Evolutionary conservation across 2,329 filamentous ascomycete species (phyloP).

Genomic region (Neofusicoccum kwambonambiense): DNA sequence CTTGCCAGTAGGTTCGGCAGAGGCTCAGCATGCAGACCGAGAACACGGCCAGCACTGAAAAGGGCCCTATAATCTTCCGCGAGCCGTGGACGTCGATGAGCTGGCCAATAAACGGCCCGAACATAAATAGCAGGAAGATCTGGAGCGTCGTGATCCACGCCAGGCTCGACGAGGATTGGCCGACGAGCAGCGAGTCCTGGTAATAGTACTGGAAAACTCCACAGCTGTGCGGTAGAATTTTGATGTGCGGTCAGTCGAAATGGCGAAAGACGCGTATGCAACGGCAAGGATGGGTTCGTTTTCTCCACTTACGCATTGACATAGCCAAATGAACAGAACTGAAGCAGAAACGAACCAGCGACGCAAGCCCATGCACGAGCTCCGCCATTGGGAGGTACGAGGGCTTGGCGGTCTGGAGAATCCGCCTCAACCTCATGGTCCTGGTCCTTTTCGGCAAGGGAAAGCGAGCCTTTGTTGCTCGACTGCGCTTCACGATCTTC

Average conservation of each 20-base stretch:
- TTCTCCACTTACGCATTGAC: constrained; percentile 19
- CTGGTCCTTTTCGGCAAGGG: neutral
- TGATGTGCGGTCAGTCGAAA: neutral
- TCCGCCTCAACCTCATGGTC: neutral
- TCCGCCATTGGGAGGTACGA: constrained; percentile 17
- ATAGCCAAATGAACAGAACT: constrained; percentile 19
- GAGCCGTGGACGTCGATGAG: constrained; percentile 61
- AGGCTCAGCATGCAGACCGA: constrained; percentile 59
- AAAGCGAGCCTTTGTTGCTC: neutral
- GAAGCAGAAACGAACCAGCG: constrained; percentile 14
- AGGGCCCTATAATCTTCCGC: constrained; percentile 49
- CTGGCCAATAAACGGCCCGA: constrained; percentile 57
- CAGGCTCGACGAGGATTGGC: constrained; percentile 30
- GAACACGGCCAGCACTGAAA: constrained; percentile 53
- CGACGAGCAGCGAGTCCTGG: constrained; percentile 29
- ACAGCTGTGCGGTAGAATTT: constrained; percentile 18
- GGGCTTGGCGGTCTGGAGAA: neutral
- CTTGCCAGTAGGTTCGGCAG: constrained; percentile 51
- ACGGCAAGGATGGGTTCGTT: neutral
- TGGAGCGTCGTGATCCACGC: constrained; percentile 38
- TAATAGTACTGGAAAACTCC: constrained; percentile 44
- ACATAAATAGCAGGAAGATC: constrained; percentile 23
- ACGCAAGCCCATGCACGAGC: constrained; percentile 14
- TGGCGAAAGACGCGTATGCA: neutral
- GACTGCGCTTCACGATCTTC: neutral